A percentile compares a stretch with the other conserved stretches of the same genome.
These are phyloP conservation scores for Microsporum ferrugineum DNA, from an alignment of 2,329 filamentous ascomycete species.

Conservation along the genomic window DNA sequence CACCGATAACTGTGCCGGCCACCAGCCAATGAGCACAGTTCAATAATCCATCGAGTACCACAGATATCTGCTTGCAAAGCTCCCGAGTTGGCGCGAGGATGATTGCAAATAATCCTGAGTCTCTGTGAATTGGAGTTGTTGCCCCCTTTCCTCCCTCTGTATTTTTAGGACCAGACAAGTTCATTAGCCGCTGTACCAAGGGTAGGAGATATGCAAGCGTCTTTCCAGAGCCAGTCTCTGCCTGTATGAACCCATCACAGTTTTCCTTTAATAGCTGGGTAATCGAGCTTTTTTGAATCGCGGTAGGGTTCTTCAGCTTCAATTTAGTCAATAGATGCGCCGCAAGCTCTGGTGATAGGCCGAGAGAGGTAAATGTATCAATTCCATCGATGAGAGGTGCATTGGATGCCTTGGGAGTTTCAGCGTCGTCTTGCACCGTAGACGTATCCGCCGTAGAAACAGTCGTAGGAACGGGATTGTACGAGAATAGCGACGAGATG, in stretches of 20 bases:
- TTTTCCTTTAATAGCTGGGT: conserved; percentile 68
- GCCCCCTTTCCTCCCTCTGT: conserved; percentile 27
- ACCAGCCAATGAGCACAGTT: conserved; percentile 92
- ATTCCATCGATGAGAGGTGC: conserved; percentile 75
- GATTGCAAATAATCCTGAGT: conserved; percentile 85
- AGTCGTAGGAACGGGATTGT: conserved; percentile 63
- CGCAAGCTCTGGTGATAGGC: conserved; percentile 68
- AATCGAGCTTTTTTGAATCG: conserved; percentile 85
- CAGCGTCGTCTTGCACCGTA: conserved; percentile 30
- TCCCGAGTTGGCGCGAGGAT: conserved; percentile 90
- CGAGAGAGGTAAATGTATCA: conserved; percentile 75
- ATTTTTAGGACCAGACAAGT: conserved; percentile 50
- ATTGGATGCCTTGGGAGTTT: conserved; percentile 67
- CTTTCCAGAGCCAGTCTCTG: conserved; percentile 94
- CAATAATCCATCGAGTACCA: conserved; percentile 72
- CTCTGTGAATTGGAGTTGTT: conserved; percentile 54
- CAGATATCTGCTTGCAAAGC: conserved; percentile 83
- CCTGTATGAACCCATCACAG: conserved; percentile 88
- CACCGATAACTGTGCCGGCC: conserved; percentile 68
- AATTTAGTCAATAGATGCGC: conserved; percentile 76
- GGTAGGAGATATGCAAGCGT: conserved; percentile 92
- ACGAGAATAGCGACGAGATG: conserved; percentile 84
- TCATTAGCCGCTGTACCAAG: conserved; percentile 76
- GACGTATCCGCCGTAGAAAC: conserved; percentile 21
- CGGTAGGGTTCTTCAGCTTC: conserved; percentile 78